Evolutionary conservation across 2,329 filamentous ascomycete species (phyloP).

Genomic region (Kalmusia sp.): DNA sequence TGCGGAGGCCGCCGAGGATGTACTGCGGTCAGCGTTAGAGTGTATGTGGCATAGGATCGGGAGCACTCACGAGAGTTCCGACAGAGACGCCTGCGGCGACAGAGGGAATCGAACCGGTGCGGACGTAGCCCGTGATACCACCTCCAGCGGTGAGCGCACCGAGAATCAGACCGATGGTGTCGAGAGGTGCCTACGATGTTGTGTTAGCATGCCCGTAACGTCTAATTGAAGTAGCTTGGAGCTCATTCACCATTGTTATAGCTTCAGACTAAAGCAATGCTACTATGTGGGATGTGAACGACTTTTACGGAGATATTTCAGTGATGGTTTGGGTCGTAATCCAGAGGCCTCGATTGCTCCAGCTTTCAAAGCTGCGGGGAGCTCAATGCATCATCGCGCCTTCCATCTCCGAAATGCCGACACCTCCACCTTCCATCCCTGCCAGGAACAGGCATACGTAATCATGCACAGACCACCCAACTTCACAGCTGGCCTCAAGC

Average conservation of each 20-base stretch:
- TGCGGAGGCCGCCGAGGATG: conserved; percentile 79
- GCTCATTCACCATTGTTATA: conserved; percentile 10
- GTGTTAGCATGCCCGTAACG: conserved; percentile 2
- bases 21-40: conserved; percentile 56
- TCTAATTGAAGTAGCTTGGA: neutral
- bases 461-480: conserved; percentile 12
- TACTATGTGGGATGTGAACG: neutral
- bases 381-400: conserved; percentile 14
- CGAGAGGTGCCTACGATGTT: conserved; percentile 43
- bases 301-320: neutral
- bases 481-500: conserved; percentile 27
- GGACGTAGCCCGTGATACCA: conserved; percentile 84
- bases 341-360: neutral
- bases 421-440: conserved; percentile 16
- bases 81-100: conserved; percentile 85
- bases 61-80: conserved; percentile 64
- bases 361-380: conserved; percentile 11
- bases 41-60: neutral
- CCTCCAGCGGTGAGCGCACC: conserved; percentile 84
- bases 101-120: conserved; percentile 85
- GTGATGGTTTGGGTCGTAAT: neutral
- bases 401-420: conserved; percentile 8
- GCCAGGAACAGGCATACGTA: conserved; percentile 10
- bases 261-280: neutral
- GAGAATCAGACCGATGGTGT: conserved; percentile 76